Base-by-base conservation (phyloP, 2,329 filamentous ascomycete species). In the Bipolaris bicolor region DNA sequence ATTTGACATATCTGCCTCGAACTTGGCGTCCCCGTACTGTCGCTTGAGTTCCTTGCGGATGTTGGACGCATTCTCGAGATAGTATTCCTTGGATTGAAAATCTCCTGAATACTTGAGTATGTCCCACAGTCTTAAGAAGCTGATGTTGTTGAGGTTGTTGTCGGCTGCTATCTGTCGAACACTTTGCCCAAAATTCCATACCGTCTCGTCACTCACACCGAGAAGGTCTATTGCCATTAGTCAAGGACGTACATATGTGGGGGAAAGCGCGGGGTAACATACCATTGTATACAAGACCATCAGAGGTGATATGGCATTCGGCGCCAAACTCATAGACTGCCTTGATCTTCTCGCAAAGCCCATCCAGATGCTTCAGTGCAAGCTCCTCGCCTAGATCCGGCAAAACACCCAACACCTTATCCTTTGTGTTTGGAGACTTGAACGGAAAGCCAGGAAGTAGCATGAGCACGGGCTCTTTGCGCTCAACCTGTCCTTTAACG, bases 381-480 rank as follows among this genome's bases (percentile, higher is more conserved):
- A 81, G 64, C 52, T 79, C 76, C 55, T 81, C 79, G 5, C 74
- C 79, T 7, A 78, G 63, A 49, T 81, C 79, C 1, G 79, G 79
- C 13, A 80, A 60, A 1, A 60, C 61, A n/a, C 78, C 84, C 5
- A 87, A 70, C 0, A 86, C 83, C 57, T 88, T 88, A 20, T 80
- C 76, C 1, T 68, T 67, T 0, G 76, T 78, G 60, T 87, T 87
- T 10, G 85, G 82, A 0, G 83, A 86, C 64, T 88, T 88, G 78
- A 86, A 87, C 0, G 85, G 85, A 44, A 88, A 88, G 0, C 84
- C 84, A 0, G 85, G 86, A 0, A 87, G 78, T 13, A 73, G 60
- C 55, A 75, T 62, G 20, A 54, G 64, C 31, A 73, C 54, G 3
- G 70, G 60, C 40, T 69, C 60, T 6, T 54, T 51, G 9, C 57